phyloP scores from a whole-genome alignment of 1,139 yeast genomes.

The Pichia inconspicua region DNA sequence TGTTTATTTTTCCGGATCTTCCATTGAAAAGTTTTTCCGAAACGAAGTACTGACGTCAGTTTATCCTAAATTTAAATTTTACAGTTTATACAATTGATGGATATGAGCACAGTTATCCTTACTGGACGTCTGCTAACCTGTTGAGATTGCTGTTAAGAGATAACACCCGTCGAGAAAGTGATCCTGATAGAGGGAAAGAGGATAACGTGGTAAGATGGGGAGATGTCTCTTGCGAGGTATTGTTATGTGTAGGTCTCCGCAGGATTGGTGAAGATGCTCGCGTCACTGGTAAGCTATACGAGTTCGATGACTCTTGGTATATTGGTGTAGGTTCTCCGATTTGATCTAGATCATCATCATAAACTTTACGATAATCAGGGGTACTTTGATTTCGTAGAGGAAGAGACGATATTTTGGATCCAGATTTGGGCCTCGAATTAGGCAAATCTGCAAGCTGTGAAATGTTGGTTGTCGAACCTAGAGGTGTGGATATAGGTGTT shows the following conservation, averaged over 20 bases:
- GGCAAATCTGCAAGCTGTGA: neutral
- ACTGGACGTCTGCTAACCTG: neutral
- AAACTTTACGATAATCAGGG: conserved; percentile 24
- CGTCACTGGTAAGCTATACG: neutral
- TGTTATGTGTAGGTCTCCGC: neutral
- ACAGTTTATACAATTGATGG: neutral
- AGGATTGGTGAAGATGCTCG: neutral
- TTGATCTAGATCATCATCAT: conserved; percentile 17
- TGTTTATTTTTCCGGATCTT: too few species aligned
- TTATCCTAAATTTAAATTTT: neutral
- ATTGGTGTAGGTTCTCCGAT: conserved; percentile 23
- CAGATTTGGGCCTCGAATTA: neutral
- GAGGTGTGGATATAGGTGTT: neutral
- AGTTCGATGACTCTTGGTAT: conserved; percentile 15
- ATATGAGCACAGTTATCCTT: neutral
- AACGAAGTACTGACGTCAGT: too few species aligned
- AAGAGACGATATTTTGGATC: neutral
- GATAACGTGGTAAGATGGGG: neutral
- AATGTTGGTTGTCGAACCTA: neutral
- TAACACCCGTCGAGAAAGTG: neutral
- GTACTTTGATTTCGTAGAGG: conserved; percentile 9
- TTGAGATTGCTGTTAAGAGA: neutral
- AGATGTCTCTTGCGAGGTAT: neutral
- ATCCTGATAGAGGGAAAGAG: neutral
- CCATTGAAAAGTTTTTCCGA: neutral